Conservation (phyloP, 352 stramenopile species). For the Pythium biforme region DNA sequence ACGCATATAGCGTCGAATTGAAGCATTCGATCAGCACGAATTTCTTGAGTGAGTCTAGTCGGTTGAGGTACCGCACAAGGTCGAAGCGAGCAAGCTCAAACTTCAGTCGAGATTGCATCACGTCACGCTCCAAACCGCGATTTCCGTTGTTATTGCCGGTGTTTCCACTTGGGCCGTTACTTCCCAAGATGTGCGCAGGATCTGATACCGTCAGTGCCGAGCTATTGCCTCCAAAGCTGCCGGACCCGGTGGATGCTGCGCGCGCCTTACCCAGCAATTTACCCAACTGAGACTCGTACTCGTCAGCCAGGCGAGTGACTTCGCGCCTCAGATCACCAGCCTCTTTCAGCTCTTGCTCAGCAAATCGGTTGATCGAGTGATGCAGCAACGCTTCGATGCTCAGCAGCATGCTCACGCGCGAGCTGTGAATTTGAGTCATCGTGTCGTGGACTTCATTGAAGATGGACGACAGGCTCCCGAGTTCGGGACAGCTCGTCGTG, state of each 20-base stretch:
- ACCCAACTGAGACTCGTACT: slow-evolving; percentile 80
- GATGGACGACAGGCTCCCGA: slow-evolving; percentile 71
- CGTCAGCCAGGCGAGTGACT: slow-evolving; percentile 60
- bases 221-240: neutral
- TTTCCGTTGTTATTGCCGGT: slow-evolving; percentile 11
- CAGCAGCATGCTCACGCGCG: slow-evolving; percentile 77
- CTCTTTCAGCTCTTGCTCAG: slow-evolving; percentile 76
- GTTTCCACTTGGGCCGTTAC: slow-evolving; percentile 1
- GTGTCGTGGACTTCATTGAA: slow-evolving; percentile 86
- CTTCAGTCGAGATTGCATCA: slow-evolving; percentile 51
- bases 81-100: slow-evolving; percentile 87
- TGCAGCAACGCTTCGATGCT: slow-evolving; percentile 78
- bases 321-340: slow-evolving; percentile 68
- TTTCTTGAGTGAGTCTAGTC: slow-evolving; percentile 83
- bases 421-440: slow-evolving; percentile 78
- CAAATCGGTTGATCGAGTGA: slow-evolving; percentile 61
- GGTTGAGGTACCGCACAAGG: slow-evolving; percentile 81
- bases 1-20: slow-evolving; percentile 81
- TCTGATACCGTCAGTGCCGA: slow-evolving; percentile 19
- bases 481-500: slow-evolving; percentile 69
- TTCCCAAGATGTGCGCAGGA: slow-evolving; percentile 24
- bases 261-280: slow-evolving; percentile 76
- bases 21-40: slow-evolving; percentile 83
- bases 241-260: slow-evolving; percentile 25
- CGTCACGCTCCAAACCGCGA: slow-evolving; percentile 57